These are phyloP conservation scores for Pilaira anomala DNA, from an alignment of 192 early-diverging fungal species.

Conservation along the genomic window DNA sequence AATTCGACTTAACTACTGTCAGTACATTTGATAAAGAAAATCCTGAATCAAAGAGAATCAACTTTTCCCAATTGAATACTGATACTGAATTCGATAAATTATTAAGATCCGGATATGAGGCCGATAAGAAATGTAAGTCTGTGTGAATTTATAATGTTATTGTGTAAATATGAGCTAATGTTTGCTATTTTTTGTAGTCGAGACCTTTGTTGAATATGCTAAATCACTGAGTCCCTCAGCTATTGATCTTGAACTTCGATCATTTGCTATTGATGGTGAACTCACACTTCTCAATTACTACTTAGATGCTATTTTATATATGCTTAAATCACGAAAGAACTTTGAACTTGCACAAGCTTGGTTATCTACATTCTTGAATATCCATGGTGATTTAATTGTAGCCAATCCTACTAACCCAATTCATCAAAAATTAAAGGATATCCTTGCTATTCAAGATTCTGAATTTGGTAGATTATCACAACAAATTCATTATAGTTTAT, in stretches of 20 bases:
- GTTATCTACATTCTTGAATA: constrained; percentile 72
- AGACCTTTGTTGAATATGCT: constrained; percentile 66
- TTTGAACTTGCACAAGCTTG: constrained; percentile 87
- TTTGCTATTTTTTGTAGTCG: constrained; percentile 33
- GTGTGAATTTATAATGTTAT: not conserved
- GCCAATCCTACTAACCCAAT: constrained; percentile 48
- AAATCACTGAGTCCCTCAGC: constrained; percentile 79
- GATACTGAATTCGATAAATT: constrained; percentile 62
- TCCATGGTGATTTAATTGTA: constrained; percentile 77
- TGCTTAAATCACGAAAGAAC: constrained; percentile 64
- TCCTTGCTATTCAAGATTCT: constrained; percentile 29
- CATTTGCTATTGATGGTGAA: constrained; percentile 66
- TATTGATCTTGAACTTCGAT: constrained; percentile 82
- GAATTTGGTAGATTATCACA: constrained; percentile 36
- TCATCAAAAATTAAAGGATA: constrained; percentile 40
- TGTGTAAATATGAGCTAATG: not conserved
- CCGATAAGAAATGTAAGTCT: constrained; percentile 36
- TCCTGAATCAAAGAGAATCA: constrained; percentile 39
- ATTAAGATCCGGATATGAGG: constrained; percentile 47
- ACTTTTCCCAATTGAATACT: constrained; percentile 46
- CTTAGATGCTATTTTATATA: constrained; percentile 58
- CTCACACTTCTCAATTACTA: constrained; percentile 61
- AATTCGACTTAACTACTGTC: constrained; percentile 16
- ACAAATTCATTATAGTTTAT: constrained; percentile 40
- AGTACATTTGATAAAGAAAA: constrained; percentile 34